phyloP scores from a whole-genome alignment of 2,329 filamentous ascomycete species.

The Nigrograna mackinnonii region DNA sequence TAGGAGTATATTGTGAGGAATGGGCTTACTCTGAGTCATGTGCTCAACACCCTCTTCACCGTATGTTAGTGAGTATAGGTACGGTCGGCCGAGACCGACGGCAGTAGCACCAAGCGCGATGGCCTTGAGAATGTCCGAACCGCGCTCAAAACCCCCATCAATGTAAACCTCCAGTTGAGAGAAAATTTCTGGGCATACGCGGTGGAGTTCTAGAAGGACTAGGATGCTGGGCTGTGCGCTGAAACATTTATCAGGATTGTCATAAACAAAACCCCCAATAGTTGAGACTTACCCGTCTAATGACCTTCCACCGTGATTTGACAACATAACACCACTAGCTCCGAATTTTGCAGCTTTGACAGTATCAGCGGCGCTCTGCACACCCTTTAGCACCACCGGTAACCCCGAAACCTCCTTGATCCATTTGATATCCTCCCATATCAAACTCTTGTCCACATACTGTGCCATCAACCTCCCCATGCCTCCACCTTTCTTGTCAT shows the following conservation, averaged over 20 bases:
- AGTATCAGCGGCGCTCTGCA: conserved; percentile 42
- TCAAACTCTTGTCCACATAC: conserved; percentile 59
- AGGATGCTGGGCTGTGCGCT: conserved; percentile 57
- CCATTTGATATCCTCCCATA: conserved; percentile 48
- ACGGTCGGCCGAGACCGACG: conserved; percentile 63
- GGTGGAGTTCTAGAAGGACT: conserved; percentile 65
- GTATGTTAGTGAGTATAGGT: conserved; percentile 62
- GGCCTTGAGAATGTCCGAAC: conserved; percentile 69
- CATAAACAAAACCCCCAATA: neutral
- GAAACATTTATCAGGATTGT: neutral
- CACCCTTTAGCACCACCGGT: conserved; percentile 43
- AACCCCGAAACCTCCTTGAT: conserved; percentile 25
- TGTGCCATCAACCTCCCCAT: conserved; percentile 59
- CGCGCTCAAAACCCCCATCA: conserved; percentile 66
- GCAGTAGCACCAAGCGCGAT: conserved; percentile 66
- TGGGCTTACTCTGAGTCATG: conserved; percentile 11
- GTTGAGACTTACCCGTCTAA: conserved; percentile 10
- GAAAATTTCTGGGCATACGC: conserved; percentile 63
- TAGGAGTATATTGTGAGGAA: too few relatives aligned
- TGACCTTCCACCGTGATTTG: conserved; percentile 52
- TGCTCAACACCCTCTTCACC: conserved; percentile 54
- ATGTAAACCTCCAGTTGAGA: conserved; percentile 63
- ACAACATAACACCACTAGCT: conserved; percentile 48
- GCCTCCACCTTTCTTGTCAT: conserved; percentile 49
- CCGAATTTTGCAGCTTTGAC: conserved; percentile 42